A percentile compares a stretch with the other conserved stretches of the same genome.
Conservation (phyloP, 202 grass and related monocot species). For the Setaria italica region DNA sequence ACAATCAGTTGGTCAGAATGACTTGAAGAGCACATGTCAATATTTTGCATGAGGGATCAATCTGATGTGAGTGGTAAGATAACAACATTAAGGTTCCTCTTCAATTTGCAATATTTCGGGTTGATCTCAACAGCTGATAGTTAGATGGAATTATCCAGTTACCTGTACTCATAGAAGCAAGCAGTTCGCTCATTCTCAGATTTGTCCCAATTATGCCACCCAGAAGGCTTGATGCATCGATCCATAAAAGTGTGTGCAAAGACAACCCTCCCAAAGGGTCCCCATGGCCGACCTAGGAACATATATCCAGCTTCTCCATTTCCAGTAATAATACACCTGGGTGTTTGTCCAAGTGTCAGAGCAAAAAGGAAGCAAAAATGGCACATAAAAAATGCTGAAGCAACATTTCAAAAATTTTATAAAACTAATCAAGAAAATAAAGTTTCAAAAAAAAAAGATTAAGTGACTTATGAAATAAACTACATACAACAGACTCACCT, state of each 20-base stretch:
- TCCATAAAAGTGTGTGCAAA: slow-evolving; percentile 97
- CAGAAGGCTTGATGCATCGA: slow-evolving; percentile 71
- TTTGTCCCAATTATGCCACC: slow-evolving; percentile 99
- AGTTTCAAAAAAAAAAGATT: not conserved
- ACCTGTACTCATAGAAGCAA: slow-evolving; percentile 98
- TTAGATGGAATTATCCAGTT: slow-evolving; percentile 15
- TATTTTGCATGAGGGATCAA: not conserved
- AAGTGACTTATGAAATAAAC: not conserved
- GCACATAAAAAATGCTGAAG: slow-evolving; percentile 24
- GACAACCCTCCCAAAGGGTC: slow-evolving; percentile 94
- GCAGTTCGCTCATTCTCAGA: slow-evolving; percentile 88
- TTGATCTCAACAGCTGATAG: not conserved
- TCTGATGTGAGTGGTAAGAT: slow-evolving; percentile 1
- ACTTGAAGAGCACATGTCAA: slow-evolving; percentile 20
- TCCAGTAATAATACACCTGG: slow-evolving; percentile 91
- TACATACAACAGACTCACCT: slow-evolving; percentile 52
- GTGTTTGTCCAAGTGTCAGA: not conserved
- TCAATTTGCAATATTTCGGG: not conserved
- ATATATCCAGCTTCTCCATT: slow-evolving; percentile 77
- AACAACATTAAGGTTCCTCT: slow-evolving; percentile 12
- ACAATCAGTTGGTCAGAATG: not conserved
- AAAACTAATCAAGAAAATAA: slow-evolving; percentile 10
- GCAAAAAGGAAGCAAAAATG: not conserved
- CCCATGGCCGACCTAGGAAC: slow-evolving; percentile 97
- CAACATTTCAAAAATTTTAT: not conserved